Percentiles rank a stretch among this genome's conserved stretches.
These are phyloP conservation scores for Colletotrichum acutatum DNA, from an alignment of 2,329 filamentous ascomycete genomes.

Conservation along the genomic window DNA sequence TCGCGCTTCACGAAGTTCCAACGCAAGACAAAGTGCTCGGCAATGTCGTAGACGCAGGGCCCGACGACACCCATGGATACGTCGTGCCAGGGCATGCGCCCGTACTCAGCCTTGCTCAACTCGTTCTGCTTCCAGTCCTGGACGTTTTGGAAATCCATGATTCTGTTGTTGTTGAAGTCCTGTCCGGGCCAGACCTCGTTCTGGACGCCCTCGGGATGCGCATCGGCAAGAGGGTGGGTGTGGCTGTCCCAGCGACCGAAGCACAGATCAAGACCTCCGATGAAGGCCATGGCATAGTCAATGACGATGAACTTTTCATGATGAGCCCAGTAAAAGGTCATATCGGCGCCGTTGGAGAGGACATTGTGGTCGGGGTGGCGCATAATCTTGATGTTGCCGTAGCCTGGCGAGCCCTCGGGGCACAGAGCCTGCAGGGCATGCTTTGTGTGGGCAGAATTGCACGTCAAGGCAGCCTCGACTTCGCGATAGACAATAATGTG, in stretches of 20 bases:
- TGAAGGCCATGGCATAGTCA: conserved; percentile 90
- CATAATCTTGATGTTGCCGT: conserved; percentile 90
- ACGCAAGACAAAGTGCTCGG: conserved; percentile 91
- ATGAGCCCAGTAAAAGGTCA: conserved; percentile 98
- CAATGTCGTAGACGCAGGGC: conserved; percentile 91
- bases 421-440: conserved; percentile 83
- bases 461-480: conserved; percentile 82
- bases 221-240: conserved; percentile 87
- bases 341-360: conserved; percentile 91
- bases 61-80: conserved; percentile 93
- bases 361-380: conserved; percentile 96
- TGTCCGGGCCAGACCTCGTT: conserved; percentile 94
- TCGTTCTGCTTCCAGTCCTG: conserved; percentile 94
- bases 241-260: conserved; percentile 94
- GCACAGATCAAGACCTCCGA: conserved; percentile 93
- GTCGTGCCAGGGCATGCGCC: conserved; percentile 98
- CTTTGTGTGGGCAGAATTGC: conserved; percentile 94
- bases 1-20: conserved; percentile 99
- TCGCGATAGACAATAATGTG: conserved; percentile 95
- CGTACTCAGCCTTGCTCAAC: conserved; percentile 88
- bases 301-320: conserved; percentile 98
- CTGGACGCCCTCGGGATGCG: conserved; percentile 83
- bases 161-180: conserved; percentile 97
- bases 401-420: conserved; percentile 81
- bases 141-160: conserved; percentile 95